These are phyloP conservation scores for Mrakiaceae sp. DNA, from an alignment of 1,284 basidiomycete genomes.

Conservation along the genomic window DNA sequence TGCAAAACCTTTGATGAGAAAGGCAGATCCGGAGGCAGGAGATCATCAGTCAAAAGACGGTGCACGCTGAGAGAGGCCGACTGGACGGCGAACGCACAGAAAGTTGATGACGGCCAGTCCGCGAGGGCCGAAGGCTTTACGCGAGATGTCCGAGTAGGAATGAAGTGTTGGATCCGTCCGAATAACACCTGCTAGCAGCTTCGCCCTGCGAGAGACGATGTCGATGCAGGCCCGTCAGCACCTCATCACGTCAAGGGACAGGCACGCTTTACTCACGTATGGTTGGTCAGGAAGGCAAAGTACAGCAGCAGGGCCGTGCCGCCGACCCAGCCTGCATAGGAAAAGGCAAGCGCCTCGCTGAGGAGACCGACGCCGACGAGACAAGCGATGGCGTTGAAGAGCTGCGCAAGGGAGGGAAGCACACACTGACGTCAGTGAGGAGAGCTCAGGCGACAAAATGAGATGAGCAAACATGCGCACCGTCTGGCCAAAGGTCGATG, in stretches of 20 bases:
- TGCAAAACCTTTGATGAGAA: constrained; percentile 46
- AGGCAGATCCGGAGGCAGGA: no score
- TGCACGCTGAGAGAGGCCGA: not conserved
- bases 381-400: constrained; percentile 85
- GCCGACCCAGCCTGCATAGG: constrained; percentile 62
- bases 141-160: constrained; percentile 80
- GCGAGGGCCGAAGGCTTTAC: constrained; percentile 67
- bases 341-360: constrained; percentile 76
- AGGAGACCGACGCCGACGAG: constrained; percentile 81
- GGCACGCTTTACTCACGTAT: constrained; percentile 53
- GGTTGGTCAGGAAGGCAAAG: constrained; percentile 52
- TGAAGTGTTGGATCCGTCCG: constrained; percentile 54
- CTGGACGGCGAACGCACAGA: constrained; percentile 28
- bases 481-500: constrained; percentile 71
- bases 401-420: constrained; percentile 35
- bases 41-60: not conserved
- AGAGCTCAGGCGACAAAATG: constrained; percentile 20
- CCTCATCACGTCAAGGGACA: not conserved
- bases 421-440: not conserved
- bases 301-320: constrained; percentile 58
- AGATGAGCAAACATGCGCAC: constrained; percentile 35
- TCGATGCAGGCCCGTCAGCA: constrained; percentile 2
- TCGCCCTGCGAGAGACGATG: constrained; percentile 46
- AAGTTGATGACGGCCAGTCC: constrained; percentile 54
- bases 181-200: constrained; percentile 67